Evolutionary conservation across 164 flowering plant species (phyloP), one percentile per base, ranked within the genome.

Genomic region (Berberis thunbergii): DNA sequence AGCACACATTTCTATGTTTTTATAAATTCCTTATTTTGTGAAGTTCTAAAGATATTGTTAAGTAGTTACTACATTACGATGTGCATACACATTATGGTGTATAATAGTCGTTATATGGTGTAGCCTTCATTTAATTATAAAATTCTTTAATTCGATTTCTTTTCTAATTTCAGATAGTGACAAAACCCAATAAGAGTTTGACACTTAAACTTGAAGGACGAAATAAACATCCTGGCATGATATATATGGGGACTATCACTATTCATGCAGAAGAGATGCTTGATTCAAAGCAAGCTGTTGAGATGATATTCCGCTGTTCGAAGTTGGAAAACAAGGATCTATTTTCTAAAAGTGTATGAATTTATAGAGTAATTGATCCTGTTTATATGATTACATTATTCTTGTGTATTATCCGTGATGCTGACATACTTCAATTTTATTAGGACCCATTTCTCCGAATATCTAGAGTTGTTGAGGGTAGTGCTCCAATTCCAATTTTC

Each of bases 371-470:
- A 1, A 26, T 42, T 41, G 44, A 57, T 40, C 9, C 4, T 57
- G 8, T 5, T 41, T 57, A 3, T 41, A 3, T 11, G 41, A 7
- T 7, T 40, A 52, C n/a, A 52, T 52, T 12, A 3, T 52, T 52
- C 13, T 1, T 52, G 10, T 52, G 13, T 3, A 10, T 52, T 52
- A 11, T 12, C 55, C 55, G 4, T 10, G 3, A 52, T 7, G 10
- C 55, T 11, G 3, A 10, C 55, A 52, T 3, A 26, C 11, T 26
- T 26, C 26, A 26, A 26, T 53, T 48, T 58, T 65, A 39, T 41
- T 62, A 94, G 99, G 96, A 91, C 69, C 93, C 97, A 53, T 94
- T 94, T 75, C 72, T 94, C 65, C 80, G 79, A 75, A 86, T 94
- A 67, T 94, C 96, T 7, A 86, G 82, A 77, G 67, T 80, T 65